Evolutionary conservation across 2,329 filamentous ascomycete species (phyloP).

Genomic region (Diaporthe sp.): DNA sequence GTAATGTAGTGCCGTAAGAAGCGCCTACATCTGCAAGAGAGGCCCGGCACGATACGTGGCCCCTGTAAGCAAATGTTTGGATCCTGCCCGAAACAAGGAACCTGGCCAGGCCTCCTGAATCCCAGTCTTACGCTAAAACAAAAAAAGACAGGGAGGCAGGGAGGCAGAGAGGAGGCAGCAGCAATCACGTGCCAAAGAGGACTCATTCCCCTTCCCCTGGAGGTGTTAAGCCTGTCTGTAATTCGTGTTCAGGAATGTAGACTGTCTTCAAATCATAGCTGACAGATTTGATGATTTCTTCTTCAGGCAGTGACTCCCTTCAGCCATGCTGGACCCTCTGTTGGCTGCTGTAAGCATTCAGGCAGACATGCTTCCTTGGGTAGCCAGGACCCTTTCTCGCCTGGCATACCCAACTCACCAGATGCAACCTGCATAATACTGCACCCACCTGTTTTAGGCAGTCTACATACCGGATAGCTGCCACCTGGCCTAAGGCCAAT

Average conservation of each 20-base stretch:
- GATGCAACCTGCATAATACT: neutral
- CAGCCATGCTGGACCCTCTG: neutral
- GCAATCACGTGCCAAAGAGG: slow-evolving; percentile 4
- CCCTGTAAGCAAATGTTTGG: slow-evolving; percentile 31
- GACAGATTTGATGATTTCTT: neutral
- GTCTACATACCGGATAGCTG: slow-evolving; percentile 7
- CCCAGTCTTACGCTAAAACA: slow-evolving; percentile 24
- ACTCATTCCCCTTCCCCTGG: neutral
- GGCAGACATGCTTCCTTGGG: neutral
- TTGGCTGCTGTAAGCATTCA: neutral
- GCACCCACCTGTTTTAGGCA: neutral
- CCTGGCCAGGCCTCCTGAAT: slow-evolving; percentile 6
- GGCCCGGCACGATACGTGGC: slow-evolving; percentile 15
- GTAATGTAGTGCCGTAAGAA: slow-evolving; percentile 17
- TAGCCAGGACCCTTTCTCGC: neutral
- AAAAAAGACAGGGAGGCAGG: neutral
- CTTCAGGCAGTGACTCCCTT: neutral
- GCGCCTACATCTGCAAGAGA: neutral
- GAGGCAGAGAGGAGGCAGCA: neutral
- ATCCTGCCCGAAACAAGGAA: slow-evolving; percentile 25
- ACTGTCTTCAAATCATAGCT: neutral
- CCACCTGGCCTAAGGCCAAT: slow-evolving; percentile 3
- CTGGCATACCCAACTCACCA: neutral
- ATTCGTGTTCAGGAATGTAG: neutral
- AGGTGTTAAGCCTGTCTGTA: neutral